Conservation (phyloP, 2,329 filamentous ascomycete genomes). For the Colletotrichum navitas region DNA sequence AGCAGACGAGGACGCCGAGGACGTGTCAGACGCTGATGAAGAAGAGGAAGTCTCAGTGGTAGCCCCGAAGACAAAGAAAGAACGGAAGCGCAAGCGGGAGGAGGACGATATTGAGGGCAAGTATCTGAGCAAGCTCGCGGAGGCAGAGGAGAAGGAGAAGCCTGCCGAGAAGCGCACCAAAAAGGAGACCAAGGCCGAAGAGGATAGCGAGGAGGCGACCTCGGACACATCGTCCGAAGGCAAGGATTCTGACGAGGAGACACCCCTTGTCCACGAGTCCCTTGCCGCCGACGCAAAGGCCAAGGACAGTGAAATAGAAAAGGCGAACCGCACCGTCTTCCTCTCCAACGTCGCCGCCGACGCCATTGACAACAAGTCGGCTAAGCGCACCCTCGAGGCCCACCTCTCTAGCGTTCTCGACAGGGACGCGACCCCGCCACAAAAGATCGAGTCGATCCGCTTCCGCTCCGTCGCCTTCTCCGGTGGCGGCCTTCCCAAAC, state of each 20-base stretch:
- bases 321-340: slow-evolving; percentile 91
- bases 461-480: slow-evolving; percentile 95
- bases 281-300: slow-evolving; percentile 65
- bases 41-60: slow-evolving; percentile 54
- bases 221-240: slow-evolving; percentile 51
- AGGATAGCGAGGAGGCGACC: slow-evolving; percentile 61
- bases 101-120: slow-evolving; percentile 78
- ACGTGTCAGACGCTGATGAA: slow-evolving; percentile 38
- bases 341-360: slow-evolving; percentile 89
- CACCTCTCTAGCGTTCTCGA: slow-evolving; percentile 84
- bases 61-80: slow-evolving; percentile 58
- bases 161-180: slow-evolving; percentile 68
- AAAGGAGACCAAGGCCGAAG: slow-evolving; percentile 55
- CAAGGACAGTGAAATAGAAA: slow-evolving; percentile 75
- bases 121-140: slow-evolving; percentile 75
- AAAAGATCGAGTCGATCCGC: slow-evolving; percentile 89
- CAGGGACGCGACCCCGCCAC: slow-evolving; percentile 63
- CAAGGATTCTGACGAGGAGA: slow-evolving; percentile 56
- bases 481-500: slow-evolving; percentile 82
- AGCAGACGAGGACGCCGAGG: slow-evolving; percentile 39
- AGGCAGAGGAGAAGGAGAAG: slow-evolving; percentile 68
- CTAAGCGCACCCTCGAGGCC: slow-evolving; percentile 80
- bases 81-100: slow-evolving; percentile 76
- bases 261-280: slow-evolving; percentile 69
- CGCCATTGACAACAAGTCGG: slow-evolving; percentile 84